Percentiles rank a stretch among this genome's conserved stretches.
These are phyloP conservation scores for Penicillium pancosmium DNA, from an alignment of 495 filamentous ascomycete genomes.

Conservation along the genomic window DNA sequence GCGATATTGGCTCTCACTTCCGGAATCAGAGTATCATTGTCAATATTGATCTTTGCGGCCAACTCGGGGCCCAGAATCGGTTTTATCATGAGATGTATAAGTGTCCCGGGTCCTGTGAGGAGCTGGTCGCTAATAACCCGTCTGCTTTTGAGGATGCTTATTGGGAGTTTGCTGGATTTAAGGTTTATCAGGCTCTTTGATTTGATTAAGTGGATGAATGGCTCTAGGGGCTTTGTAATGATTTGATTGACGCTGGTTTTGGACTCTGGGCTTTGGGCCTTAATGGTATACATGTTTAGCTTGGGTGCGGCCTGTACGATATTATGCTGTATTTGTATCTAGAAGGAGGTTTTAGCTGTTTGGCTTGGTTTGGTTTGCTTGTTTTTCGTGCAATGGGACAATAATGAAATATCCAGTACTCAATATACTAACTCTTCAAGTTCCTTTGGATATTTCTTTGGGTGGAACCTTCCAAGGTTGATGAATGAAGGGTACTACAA, in stretches of 20 bases:
- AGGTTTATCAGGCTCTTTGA: conserved; percentile 40
- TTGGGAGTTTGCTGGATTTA: conserved; percentile 55
- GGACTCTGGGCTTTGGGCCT: too few species aligned
- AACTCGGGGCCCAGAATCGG: conserved; percentile 35
- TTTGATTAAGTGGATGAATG: neutral
- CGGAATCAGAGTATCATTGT: conserved; percentile 54
- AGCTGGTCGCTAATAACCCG: conserved; percentile 45
- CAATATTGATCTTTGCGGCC: conserved; percentile 55
- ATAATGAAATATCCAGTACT: too few species aligned
- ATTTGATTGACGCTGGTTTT: too few species aligned
- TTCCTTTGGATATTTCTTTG: too few species aligned
- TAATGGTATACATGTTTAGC: neutral
- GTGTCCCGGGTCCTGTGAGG: conserved; percentile 46
- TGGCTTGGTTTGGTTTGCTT: too few species aligned
- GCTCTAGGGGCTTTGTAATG: too few species aligned
- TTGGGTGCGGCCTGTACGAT: neutral
- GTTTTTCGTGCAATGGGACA: too few species aligned
- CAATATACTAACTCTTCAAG: too few species aligned
- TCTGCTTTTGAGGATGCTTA: conserved; percentile 45
- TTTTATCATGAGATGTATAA: conserved; percentile 43
- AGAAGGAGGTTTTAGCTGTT: too few species aligned
- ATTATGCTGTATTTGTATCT: neutral
- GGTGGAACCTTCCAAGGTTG: too few species aligned
- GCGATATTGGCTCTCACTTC: conserved; percentile 51
- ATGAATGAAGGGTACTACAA: too few species aligned